Evolutionary conservation across 768 basidiomycete species (phyloP).

Genomic region (Agaricus bisporus): DNA sequence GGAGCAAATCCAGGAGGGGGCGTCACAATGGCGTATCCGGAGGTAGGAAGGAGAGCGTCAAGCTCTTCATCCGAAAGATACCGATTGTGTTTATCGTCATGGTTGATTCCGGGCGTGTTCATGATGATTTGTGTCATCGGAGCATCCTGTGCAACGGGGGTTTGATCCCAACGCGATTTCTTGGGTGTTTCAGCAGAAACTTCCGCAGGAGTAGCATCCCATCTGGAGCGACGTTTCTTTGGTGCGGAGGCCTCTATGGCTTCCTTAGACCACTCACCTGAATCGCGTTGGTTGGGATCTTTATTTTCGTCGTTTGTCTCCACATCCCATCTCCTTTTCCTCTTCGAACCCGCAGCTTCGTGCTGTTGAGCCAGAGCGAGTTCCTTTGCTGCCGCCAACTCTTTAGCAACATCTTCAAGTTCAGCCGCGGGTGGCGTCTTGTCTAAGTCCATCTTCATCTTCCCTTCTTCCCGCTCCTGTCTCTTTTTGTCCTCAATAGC

Average conservation of each 20-base stretch:
- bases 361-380: conserved; percentile 25
- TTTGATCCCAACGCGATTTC: conserved; percentile 96
- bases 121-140: conserved; percentile 81
- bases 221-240: conserved; percentile 90
- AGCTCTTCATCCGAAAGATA: conserved; percentile 95
- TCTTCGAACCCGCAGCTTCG: conserved; percentile 46
- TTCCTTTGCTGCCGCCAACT: conserved; percentile 53
- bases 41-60: conserved; percentile 78
- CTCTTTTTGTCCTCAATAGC: conserved; percentile 89
- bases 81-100: conserved; percentile 95
- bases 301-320: conserved; percentile 61
- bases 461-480: conserved; percentile 63
- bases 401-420: conserved; percentile 64
- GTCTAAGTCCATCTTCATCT: conserved; percentile 83
- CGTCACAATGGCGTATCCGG: conserved; percentile 87
- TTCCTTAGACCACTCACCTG: conserved; percentile 72
- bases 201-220: conserved; percentile 92
- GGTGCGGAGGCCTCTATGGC: conserved; percentile 68
- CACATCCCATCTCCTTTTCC: conserved; percentile 82
- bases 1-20: conserved; percentile 94
- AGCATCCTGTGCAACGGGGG: conserved; percentile 64
- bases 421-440: conserved; percentile 86
- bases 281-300: conserved; percentile 52
- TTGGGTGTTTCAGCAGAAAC: conserved; percentile 67
- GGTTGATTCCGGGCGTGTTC: conserved; percentile 82